Evolutionary conservation across 208 protist genomes (phyloP), one percentile per base, ranked within the genome.

Genomic region (Porcisia deanei): DNA sequence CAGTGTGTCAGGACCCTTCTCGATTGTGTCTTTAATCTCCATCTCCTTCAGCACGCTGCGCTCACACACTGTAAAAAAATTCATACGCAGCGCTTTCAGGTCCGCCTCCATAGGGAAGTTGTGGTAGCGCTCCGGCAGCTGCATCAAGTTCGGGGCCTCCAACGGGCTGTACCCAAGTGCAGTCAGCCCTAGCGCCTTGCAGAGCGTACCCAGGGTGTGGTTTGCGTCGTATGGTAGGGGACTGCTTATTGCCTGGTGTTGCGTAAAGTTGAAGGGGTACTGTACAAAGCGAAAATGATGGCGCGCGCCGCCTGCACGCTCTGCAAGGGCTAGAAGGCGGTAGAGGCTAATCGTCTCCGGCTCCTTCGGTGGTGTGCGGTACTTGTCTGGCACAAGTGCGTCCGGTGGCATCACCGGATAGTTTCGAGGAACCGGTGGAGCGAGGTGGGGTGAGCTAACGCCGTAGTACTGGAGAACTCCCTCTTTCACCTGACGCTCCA

Each of bases 401-500:
- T 97, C 93, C 7, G 85, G 78, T 39, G 93, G 93, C 77, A 97
- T 61, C 55, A n/a, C 57, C 8, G 93, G 91, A 61, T 90, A 93
- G 58, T 87, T 54, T n/a, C 93, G 85, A 54, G 86, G 85, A 63
- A 97, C 85, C 34, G 90, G 90, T 8, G 89, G 86, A 16, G 91
- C 84, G n/a, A 97, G 80, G 79, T 95, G 86, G 22, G 85, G 86
- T 14, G 89, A 94, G 7, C 84, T 89, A 68, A 97, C 83, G 52
- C 93, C 93, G 81, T 97, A 97, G 83, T 92, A 95, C 84, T 97
- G 93, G 69, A 97, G 66, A 25, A 90, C 79, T 43, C 93, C 93
- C 22, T 81, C 59, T 68, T 91, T 84, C 43, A 93, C 88, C 75
- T 95, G 93, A 59, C 90, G 84, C 81, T 97, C 91, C 20, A 97